Conservation (phyloP, 108 stramenopile genomes). For the Aurantiochytrium sp. region DNA sequence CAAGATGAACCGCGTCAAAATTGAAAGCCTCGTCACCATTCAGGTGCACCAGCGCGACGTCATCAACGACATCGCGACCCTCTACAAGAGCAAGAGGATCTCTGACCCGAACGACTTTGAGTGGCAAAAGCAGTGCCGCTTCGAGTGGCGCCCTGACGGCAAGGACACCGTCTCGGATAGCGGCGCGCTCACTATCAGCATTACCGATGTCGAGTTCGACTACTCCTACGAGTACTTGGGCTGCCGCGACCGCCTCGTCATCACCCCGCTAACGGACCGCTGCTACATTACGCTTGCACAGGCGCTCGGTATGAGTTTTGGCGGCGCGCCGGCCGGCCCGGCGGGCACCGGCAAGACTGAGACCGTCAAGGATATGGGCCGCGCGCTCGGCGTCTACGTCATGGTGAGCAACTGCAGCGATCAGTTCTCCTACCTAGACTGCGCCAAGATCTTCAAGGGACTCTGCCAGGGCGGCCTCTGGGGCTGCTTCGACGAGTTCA, state of each 20-base stretch:
- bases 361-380: slow-evolving; percentile 77
- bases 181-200: slow-evolving; percentile 72
- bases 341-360: slow-evolving; percentile 85
- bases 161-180: slow-evolving; percentile 68
- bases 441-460: slow-evolving; percentile 88
- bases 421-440: slow-evolving; percentile 83
- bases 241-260: slow-evolving; percentile 81
- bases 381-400: slow-evolving; percentile 79
- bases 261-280: slow-evolving; percentile 82
- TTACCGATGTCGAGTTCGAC: slow-evolving; percentile 80
- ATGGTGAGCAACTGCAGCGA: slow-evolving; percentile 86
- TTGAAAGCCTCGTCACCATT: slow-evolving; percentile 82
- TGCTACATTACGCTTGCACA: slow-evolving; percentile 88
- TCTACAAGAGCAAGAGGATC: slow-evolving; percentile 46
- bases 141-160: slow-evolving; percentile 78
- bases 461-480: slow-evolving; percentile 80
- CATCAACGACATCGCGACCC: slow-evolving; percentile 54
- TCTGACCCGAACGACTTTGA: slow-evolving; percentile 81
- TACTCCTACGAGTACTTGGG: slow-evolving; percentile 89
- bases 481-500: slow-evolving; percentile 92
- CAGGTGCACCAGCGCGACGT: slow-evolving; percentile 85
- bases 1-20: slow-evolving; percentile 77
- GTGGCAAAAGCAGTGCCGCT: slow-evolving; percentile 84
- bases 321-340: slow-evolving; percentile 84
- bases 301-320: slow-evolving; percentile 86